phyloP scores from a whole-genome alignment of 495 filamentous ascomycete species.

The Bathelium albidoporum region DNA sequence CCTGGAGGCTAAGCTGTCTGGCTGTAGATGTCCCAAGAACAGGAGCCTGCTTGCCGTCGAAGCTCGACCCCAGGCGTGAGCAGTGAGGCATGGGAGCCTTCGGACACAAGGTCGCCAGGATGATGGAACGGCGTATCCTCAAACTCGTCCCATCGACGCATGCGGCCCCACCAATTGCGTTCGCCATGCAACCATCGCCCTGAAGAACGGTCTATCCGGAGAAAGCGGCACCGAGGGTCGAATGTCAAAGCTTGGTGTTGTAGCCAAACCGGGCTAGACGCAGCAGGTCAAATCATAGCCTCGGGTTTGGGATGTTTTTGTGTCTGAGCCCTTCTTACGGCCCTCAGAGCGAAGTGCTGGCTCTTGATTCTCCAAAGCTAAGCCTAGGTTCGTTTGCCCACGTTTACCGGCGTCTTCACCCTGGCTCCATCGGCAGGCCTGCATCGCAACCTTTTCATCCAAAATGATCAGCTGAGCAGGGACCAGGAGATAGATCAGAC shows the following conservation, averaged over 20 bases:
- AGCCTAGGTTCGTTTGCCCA: neutral
- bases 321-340: neutral
- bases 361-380: neutral
- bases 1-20: neutral
- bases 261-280: neutral
- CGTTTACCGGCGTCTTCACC: slow-evolving; percentile 1
- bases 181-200: neutral
- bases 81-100: neutral
- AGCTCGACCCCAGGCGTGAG: neutral
- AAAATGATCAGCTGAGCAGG: neutral
- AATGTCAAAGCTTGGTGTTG: neutral
- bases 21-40: neutral
- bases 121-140: neutral
- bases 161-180: neutral
- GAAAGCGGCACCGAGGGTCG: neutral
- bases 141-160: neutral
- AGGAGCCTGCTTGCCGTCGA: neutral
- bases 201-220: neutral
- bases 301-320: neutral
- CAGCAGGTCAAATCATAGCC: slow-evolving; percentile 2
- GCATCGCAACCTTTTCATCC: neutral
- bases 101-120: neutral
- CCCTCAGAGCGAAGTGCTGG: neutral
- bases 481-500: neutral
- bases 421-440: neutral